Conservation (phyloP, 2,329 filamentous ascomycete genomes). For the Xylaria sp. region DNA sequence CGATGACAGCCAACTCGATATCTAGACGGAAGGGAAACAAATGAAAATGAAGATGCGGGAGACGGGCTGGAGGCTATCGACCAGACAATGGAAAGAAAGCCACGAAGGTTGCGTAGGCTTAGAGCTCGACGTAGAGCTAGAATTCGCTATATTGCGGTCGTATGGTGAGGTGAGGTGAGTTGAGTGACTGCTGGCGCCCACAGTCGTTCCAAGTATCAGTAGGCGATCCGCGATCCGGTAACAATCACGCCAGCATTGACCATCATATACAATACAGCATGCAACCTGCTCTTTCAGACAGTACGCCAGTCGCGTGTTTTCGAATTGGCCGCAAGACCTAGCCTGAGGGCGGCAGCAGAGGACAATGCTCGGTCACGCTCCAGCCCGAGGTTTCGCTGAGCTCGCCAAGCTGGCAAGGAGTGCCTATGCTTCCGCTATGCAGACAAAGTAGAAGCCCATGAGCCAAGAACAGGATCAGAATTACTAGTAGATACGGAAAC, state of each 20-base stretch:
- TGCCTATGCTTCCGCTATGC: slow-evolving; percentile 6
- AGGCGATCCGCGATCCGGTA: slow-evolving; percentile 15
- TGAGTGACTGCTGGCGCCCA: slow-evolving; percentile 18
- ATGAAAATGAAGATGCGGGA: slow-evolving; percentile 12
- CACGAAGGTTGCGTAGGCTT: slow-evolving; percentile 3
- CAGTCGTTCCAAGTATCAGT: slow-evolving; percentile 26
- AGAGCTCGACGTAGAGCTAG: slow-evolving; percentile 9
- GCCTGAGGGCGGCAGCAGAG: neutral
- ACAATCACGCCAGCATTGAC: slow-evolving; percentile 8
- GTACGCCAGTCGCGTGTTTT: slow-evolving; percentile 2
- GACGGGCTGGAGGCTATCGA: slow-evolving; percentile 1
- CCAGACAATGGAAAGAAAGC: slow-evolving; percentile 17
- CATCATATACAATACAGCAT: slow-evolving; percentile 18
- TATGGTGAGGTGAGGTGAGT: slow-evolving; percentile 7
- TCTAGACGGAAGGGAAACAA: neutral
- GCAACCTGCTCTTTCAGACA: neutral
- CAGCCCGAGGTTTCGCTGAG: neutral
- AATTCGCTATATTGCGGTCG: slow-evolving; percentile 11
- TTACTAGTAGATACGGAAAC: slow-evolving; percentile 21
- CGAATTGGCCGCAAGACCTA: neutral
- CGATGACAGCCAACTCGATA: neutral
- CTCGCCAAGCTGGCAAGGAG: neutral
- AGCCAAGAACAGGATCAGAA: slow-evolving; percentile 19
- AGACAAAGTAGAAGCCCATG: slow-evolving; percentile 14
- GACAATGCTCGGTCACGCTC: slow-evolving; percentile 8